Base-by-base conservation (phyloP, 257 asterid species). In the Ligustrum vulgare region DNA sequence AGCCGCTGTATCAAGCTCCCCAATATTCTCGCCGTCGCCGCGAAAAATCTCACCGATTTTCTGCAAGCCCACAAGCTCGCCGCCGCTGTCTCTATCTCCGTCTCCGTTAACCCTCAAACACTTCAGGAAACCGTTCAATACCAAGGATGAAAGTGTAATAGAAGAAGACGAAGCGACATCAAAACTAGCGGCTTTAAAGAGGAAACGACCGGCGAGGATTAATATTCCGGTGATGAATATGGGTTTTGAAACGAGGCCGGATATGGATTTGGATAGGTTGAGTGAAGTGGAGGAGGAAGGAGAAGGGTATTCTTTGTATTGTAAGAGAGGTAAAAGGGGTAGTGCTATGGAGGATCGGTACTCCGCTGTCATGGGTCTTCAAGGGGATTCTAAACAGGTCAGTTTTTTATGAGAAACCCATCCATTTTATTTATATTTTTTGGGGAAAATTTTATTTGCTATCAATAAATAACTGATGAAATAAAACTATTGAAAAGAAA, bases 271-370 rank as follows among this genome's bases (percentile, higher is more conserved):
- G 66, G 89, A 80, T 73, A 80, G 82, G 71, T 58, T 78, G 75
- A 77, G 67, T 32, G 97, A 86, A 86, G 82, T 88, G 80, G 93
- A 88, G 75, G 77, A 77, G 65, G 96, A 87, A 54, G 90, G 87
- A 68, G 90, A 87, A 25, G 89, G 84, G 33, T 91, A 91, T 68
- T 83, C 91, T 45, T 90, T 93, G 67, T 93, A 63, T 80, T 89
- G 89, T 69, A 93, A 91, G 75, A 83, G 87, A 75, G 98, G 98
- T 80, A 91, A 78, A 79, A 82, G 90, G 67, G 89, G 88, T 23
- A 87, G 87, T 22, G 83, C 66, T 37, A 83, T 93, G 93, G 96
- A 93, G 80, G 98, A 93, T 86, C 88, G 96, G 10, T 85, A 86
- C 81, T 79, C 94, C 3, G 96, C 87, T 32, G 63, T 75, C 66